Evolutionary conservation across 305 asterid species (phyloP).

Genomic region (Solanum aculeatissimum): DNA sequence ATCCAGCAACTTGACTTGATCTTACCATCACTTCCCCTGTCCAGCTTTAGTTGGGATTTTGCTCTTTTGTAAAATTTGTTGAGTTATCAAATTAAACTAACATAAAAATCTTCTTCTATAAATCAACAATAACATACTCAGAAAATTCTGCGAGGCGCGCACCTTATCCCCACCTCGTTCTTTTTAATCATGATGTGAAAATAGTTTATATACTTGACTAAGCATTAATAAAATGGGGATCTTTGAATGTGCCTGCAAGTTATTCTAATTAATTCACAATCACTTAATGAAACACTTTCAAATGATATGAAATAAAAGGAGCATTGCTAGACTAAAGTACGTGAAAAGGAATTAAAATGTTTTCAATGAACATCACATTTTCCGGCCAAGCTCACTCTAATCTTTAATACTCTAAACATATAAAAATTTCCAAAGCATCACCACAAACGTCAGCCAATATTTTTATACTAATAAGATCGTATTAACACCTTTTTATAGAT

Average conservation of each 20-base stretch:
- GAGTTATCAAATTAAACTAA: too few relatives aligned
- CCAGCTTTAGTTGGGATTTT: not conserved
- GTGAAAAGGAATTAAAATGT: not conserved
- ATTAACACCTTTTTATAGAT: not conserved
- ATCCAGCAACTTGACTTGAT: not conserved
- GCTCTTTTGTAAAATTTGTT: not conserved
- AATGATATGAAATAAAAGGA: not conserved
- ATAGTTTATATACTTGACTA: not conserved
- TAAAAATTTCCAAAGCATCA: not conserved
- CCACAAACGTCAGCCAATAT: not conserved
- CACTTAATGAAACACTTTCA: not conserved
- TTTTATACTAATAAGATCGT: not conserved
- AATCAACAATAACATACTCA: too few relatives aligned
- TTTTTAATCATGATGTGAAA: not conserved
- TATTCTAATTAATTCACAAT: not conserved
- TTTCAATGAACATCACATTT: not conserved
- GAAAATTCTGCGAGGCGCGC: too few relatives aligned
- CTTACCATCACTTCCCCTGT: not conserved
- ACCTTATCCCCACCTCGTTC: not conserved
- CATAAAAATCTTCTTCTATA: too few relatives aligned
- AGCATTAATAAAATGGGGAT: not conserved
- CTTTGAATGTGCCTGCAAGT: not conserved
- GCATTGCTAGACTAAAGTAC: not conserved
- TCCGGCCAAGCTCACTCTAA: not conserved
- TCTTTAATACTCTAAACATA: not conserved